phyloP scores from a whole-genome alignment of 1,284 basidiomycete genomes.

The Sphagnurus paluster region DNA sequence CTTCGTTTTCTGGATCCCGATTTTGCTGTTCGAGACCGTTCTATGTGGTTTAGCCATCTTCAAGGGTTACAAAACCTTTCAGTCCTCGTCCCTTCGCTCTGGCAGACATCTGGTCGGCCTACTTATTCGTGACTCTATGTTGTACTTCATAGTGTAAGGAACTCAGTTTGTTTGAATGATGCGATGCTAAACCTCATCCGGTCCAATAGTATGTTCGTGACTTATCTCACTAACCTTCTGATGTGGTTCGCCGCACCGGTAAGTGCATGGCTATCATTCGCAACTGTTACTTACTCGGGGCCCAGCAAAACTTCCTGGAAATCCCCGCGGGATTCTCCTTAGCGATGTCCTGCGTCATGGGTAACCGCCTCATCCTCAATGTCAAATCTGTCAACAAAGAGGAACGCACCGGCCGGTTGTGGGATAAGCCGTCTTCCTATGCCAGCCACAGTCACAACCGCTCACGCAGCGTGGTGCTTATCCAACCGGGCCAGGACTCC shows the following conservation, averaged over 20 bases:
- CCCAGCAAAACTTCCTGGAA: conserved; percentile 40
- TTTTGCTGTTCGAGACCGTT: conserved; percentile 51
- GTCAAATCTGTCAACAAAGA: conserved; percentile 44
- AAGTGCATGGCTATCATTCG: no score
- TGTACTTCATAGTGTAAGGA: conserved; percentile 55
- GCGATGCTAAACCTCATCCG: background rate
- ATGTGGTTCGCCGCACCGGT: conserved; percentile 49
- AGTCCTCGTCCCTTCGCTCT: conserved; percentile 33
- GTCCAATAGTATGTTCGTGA: conserved; percentile 50
- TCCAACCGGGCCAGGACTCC: conserved; percentile 5
- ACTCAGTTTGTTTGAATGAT: no score
- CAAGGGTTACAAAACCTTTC: conserved; percentile 46
- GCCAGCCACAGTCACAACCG: background rate
- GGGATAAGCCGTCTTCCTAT: background rate
- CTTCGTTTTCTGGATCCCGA: conserved; percentile 60
- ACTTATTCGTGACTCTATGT: conserved; percentile 53
- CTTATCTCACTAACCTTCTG: conserved; percentile 53
- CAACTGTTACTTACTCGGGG: no score
- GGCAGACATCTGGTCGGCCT: conserved; percentile 47
- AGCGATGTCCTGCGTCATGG: conserved; percentile 55
- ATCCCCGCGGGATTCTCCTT: conserved; percentile 57
- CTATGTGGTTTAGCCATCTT: conserved; percentile 50
- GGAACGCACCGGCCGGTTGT: conserved; percentile 18
- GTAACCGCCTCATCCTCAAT: conserved; percentile 56
- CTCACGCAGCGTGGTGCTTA: background rate